A percentile compares a stretch with the other conserved stretches of the same genome.
These are phyloP conservation scores for Nicotiana tabacum DNA, from an alignment of 257 asterid species.

Conservation along the genomic window DNA sequence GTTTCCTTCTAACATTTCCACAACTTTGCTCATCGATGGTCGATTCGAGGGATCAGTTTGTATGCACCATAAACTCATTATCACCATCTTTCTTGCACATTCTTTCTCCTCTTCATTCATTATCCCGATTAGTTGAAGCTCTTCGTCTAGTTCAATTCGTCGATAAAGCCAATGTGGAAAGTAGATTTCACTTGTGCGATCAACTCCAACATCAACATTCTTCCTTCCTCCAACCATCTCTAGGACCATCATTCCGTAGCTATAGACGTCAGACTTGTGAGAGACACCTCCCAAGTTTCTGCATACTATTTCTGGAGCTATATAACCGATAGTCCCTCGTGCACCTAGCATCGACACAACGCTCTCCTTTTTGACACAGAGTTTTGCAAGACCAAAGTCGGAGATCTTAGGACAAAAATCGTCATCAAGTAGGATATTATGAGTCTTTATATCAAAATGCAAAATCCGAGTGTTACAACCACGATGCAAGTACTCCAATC, in stretches of 20 bases:
- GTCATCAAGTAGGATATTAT: slow-evolving; percentile 30
- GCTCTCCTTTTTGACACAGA: slow-evolving; percentile 26
- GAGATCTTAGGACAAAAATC: slow-evolving; percentile 11
- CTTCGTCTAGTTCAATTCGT: slow-evolving; percentile 11
- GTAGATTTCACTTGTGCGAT: slow-evolving; percentile 14
- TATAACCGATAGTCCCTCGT: slow-evolving; percentile 39
- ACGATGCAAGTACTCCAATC: slow-evolving; percentile 32
- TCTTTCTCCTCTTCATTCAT: slow-evolving; percentile 18
- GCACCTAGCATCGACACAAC: slow-evolving; percentile 24
- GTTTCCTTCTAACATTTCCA: slow-evolving; percentile 35
- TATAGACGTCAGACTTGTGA: slow-evolving; percentile 38
- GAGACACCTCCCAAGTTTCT: slow-evolving; percentile 33
- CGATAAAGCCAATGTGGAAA: slow-evolving; percentile 28
- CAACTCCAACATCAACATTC: background rate
- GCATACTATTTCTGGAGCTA: slow-evolving; percentile 32
- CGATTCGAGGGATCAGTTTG: slow-evolving; percentile 27
- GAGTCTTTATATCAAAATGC: slow-evolving; percentile 38
- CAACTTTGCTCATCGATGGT: slow-evolving; percentile 31
- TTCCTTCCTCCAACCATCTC: slow-evolving; percentile 14
- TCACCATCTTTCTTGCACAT: slow-evolving; percentile 25
- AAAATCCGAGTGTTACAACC: slow-evolving; percentile 26
- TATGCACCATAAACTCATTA: slow-evolving; percentile 46
- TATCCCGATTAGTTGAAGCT: background rate
- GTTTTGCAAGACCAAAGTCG: slow-evolving; percentile 36
- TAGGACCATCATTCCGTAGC: slow-evolving; percentile 34